Percentiles rank a stretch among this genome's conserved stretches.
Evolutionary conservation across 768 basidiomycete species (phyloP).

Genomic region (Clavaria fumosa): DNA sequence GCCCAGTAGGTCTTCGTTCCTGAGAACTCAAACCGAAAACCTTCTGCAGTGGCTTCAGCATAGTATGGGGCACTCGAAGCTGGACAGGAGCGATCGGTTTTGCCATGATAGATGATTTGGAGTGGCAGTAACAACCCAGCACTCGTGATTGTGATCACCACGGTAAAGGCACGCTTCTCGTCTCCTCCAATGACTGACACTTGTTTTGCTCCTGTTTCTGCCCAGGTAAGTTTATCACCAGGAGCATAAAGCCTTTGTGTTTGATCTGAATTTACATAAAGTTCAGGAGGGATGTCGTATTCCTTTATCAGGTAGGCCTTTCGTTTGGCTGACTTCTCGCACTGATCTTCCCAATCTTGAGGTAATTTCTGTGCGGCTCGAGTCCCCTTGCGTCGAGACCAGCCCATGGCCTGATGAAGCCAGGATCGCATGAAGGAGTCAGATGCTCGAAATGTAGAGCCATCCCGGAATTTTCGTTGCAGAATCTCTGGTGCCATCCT

Average conservation of each 20-base stretch:
- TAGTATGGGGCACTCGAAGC: conserved; percentile 6
- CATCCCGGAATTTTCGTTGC: conserved; percentile 11
- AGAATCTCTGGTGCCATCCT: conserved; percentile 16
- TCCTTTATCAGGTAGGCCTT: conserved; percentile 3
- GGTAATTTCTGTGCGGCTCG: no score
- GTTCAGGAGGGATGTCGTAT: background rate
- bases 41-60: conserved; percentile 11
- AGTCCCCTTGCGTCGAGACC: background rate
- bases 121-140: conserved; percentile 21
- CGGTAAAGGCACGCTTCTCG: conserved; percentile 28
- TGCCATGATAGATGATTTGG: conserved; percentile 21
- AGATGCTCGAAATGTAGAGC: conserved; percentile 16
- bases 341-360: conserved; percentile 17
- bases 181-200: conserved; percentile 17
- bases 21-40: conserved; percentile 8
- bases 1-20: conserved; percentile 8
- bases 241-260: conserved; percentile 19
- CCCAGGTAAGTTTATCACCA: conserved; percentile 17
- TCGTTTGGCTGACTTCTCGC: conserved; percentile 11
- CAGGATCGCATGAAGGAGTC: conserved; percentile 14
- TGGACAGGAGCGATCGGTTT: conserved; percentile 15
- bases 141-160: conserved; percentile 19
- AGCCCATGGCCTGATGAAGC: conserved; percentile 8
- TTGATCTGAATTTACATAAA: conserved; percentile 23
- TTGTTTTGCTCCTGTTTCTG: no score